A percentile compares a stretch with the other conserved stretches of the same genome.
Conservation (phyloP, 2,329 filamentous ascomycete genomes). For the Emericellopsis cladophorae region DNA sequence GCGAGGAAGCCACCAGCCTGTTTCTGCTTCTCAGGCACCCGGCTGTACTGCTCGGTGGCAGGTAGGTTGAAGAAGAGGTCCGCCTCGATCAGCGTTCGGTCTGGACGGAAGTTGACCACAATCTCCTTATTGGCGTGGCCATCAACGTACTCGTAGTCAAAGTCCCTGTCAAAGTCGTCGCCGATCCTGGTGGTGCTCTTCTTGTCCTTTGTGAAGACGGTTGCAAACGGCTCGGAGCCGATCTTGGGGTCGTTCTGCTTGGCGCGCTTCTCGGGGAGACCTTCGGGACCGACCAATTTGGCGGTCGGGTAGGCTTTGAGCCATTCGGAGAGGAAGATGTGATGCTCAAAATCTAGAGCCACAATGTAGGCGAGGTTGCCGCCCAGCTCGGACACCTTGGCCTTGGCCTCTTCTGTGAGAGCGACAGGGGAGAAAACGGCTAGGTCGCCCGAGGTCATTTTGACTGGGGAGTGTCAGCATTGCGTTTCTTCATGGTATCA, state of each 20-base stretch:
- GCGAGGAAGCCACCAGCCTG: conserved; percentile 22
- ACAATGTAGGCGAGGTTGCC: conserved; percentile 72
- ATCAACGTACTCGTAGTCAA: conserved; percentile 74
- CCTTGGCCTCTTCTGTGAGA: conserved; percentile 61
- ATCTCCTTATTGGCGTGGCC: conserved; percentile 76
- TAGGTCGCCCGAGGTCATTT: conserved; percentile 62
- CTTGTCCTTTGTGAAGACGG: conserved; percentile 52
- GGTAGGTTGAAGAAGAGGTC: conserved; percentile 91
- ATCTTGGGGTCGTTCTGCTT: conserved; percentile 34
- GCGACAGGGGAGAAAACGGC: conserved; percentile 88
- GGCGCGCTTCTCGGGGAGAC: conserved; percentile 70
- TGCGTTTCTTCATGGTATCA: too few relatives aligned
- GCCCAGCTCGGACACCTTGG: conserved; percentile 50
- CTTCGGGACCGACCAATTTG: conserved; percentile 70
- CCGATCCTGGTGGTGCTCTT: conserved; percentile 43
- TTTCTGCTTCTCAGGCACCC: conserved; percentile 28
- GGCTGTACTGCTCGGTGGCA: conserved; percentile 76
- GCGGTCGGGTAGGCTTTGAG: conserved; percentile 65
- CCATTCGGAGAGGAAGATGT: conserved; percentile 87
- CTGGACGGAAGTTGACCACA: conserved; percentile 73
- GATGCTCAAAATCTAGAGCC: conserved; percentile 83
- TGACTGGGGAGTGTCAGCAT: conserved; percentile 36
- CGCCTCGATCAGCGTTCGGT: conserved; percentile 70
- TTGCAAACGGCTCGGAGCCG: conserved; percentile 44
- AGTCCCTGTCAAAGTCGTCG: conserved; percentile 74